phyloP scores from a whole-genome alignment of 2,329 filamentous ascomycete species.

The Chrysoporthe puriensis region DNA sequence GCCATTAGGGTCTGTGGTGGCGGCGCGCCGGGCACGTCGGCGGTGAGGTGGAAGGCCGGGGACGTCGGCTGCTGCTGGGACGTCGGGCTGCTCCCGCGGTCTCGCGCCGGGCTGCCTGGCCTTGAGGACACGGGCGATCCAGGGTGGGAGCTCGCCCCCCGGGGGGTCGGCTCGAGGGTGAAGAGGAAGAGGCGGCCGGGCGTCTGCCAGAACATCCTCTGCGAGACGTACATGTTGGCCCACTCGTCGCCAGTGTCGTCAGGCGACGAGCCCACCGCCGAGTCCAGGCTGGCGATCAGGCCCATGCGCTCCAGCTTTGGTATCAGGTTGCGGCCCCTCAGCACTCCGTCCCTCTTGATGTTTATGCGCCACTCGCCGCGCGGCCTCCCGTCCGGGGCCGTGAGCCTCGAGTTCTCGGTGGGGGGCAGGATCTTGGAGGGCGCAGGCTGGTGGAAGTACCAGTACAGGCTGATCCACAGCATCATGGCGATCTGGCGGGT shows the following conservation, averaged over 20 bases:
- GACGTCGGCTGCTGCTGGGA: constrained; percentile 29
- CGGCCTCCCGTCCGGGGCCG: constrained; percentile 71
- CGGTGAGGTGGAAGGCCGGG: constrained; percentile 34
- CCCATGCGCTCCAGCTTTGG: constrained; percentile 95
- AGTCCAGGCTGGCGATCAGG: constrained; percentile 75
- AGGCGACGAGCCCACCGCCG: constrained; percentile 68
- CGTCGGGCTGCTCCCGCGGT: constrained; percentile 35
- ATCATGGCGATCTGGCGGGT: constrained; percentile 94
- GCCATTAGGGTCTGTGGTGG: constrained; percentile 41
- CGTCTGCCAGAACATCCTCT: constrained; percentile 88
- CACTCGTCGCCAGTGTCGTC: constrained; percentile 69
- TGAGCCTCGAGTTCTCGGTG: constrained; percentile 65
- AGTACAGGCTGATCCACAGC: constrained; percentile 91
- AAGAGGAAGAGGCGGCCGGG: constrained; percentile 88
- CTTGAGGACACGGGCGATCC: constrained; percentile 58
- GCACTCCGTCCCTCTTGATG: constrained; percentile 84
- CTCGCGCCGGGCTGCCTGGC: constrained; percentile 53
- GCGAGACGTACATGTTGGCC: constrained; percentile 80
- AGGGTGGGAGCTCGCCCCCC: constrained; percentile 45
- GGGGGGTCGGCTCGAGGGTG: constrained; percentile 67
- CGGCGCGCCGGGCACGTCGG: constrained; percentile 46
- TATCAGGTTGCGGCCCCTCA: constrained; percentile 80
- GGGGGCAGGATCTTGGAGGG: constrained; percentile 64
- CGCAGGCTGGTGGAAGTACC: constrained; percentile 92
- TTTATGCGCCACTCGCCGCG: constrained; percentile 85